Evolutionary conservation across 2,329 filamentous ascomycete genomes (phyloP).

Genomic region (Neopestalotiopsis sp.): DNA sequence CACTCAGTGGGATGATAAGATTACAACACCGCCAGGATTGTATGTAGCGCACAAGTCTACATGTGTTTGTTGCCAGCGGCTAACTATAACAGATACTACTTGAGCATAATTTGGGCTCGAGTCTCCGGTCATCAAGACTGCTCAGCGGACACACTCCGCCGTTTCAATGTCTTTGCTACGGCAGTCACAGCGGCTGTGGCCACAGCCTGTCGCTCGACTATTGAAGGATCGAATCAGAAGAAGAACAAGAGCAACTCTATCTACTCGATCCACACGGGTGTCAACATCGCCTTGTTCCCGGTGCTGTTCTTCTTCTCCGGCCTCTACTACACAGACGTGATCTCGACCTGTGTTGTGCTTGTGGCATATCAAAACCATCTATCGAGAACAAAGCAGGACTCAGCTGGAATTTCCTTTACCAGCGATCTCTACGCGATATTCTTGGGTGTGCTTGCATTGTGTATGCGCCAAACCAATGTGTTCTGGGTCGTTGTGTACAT

Average conservation of each 20-base stretch:
- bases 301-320: slow-evolving; percentile 95
- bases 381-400: slow-evolving; percentile 43
- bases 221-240: slow-evolving; percentile 35
- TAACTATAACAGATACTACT: slow-evolving; percentile 33
- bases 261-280: slow-evolving; percentile 63
- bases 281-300: slow-evolving; percentile 87
- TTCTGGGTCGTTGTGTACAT: slow-evolving; percentile 90
- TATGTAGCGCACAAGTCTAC: slow-evolving; percentile 45
- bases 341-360: slow-evolving; percentile 79
- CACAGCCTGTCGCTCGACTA: slow-evolving; percentile 56
- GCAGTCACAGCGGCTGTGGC: slow-evolving; percentile 51
- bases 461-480: slow-evolving; percentile 93
- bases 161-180: slow-evolving; percentile 53
- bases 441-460: slow-evolving; percentile 69
- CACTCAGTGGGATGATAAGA: slow-evolving; percentile 89
- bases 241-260: slow-evolving; percentile 37
- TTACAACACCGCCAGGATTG: slow-evolving; percentile 93
- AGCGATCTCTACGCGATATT: slow-evolving; percentile 53
- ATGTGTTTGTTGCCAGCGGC: background rate
- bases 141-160: slow-evolving; percentile 49
- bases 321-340: slow-evolving; percentile 92
- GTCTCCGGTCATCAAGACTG: slow-evolving; percentile 39
- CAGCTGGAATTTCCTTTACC: slow-evolving; percentile 33
- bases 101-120: slow-evolving; percentile 48
- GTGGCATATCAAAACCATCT: slow-evolving; percentile 68